phyloP scores from a whole-genome alignment of 768 basidiomycete genomes.

The Gautieria morchelliformis region DNA sequence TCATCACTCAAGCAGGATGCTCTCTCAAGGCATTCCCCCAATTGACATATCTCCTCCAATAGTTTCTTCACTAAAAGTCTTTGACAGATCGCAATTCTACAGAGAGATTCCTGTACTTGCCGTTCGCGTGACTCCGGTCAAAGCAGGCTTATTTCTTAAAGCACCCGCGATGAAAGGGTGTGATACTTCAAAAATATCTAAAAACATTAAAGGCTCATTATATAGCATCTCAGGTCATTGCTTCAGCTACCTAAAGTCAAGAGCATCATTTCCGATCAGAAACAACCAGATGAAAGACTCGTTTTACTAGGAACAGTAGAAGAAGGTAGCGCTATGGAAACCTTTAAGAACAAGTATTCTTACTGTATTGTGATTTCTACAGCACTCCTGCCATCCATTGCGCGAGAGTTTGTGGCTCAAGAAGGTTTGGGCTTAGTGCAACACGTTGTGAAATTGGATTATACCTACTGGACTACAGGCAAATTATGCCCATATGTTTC shows the following conservation, averaged over 20 bases:
- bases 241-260: conserved; percentile 63
- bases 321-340: conserved; percentile 37
- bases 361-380: background rate
- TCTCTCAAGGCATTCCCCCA: background rate
- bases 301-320: conserved; percentile 54
- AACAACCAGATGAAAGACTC: conserved; percentile 42
- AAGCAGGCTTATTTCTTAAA: conserved; percentile 47
- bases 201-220: conserved; percentile 7
- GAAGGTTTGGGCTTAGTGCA: conserved; percentile 47
- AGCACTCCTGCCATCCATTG: conserved; percentile 36
- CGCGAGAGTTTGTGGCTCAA: conserved; percentile 43
- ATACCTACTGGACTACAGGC: conserved; percentile 89
- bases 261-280: conserved; percentile 44
- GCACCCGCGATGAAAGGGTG: conserved; percentile 53
- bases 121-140: conserved; percentile 47
- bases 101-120: conserved; percentile 62
- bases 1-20: background rate
- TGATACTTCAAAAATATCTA: conserved; percentile 10
- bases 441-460: conserved; percentile 59
- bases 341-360: background rate
- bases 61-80: conserved; percentile 29
- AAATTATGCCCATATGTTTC: conserved; percentile 11
- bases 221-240: conserved; percentile 35
- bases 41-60: conserved; percentile 30
- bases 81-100: conserved; percentile 60